Evolutionary conservation across 2,329 filamentous ascomycete genomes (phyloP).

Genomic region (Cladosporium austrohemisphaericum): DNA sequence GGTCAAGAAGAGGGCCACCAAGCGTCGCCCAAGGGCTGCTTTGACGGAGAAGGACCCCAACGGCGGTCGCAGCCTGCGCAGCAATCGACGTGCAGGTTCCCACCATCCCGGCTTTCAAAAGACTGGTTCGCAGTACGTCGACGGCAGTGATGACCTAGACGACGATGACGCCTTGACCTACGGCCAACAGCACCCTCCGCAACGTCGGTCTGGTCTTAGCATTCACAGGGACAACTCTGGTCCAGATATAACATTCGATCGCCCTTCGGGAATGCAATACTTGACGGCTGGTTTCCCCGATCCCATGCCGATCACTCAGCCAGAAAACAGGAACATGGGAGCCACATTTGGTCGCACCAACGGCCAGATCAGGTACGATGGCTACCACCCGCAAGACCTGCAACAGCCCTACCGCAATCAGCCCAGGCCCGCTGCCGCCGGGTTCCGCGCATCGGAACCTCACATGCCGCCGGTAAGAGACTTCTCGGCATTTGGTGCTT

Average conservation of each 20-base stretch:
- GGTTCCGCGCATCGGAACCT: conserved; percentile 1
- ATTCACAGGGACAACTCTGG: conserved; percentile 41
- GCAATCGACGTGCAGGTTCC: conserved; percentile 8
- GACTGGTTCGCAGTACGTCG: conserved; percentile 29
- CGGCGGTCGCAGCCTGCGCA: conserved; percentile 19
- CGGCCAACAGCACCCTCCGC: conserved; percentile 25
- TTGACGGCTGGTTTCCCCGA: conserved; percentile 20
- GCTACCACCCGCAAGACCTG: conserved; percentile 1
- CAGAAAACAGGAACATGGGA: neutral
- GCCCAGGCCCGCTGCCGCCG: neutral
- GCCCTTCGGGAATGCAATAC: conserved; percentile 19
- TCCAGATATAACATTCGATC: conserved; percentile 33
- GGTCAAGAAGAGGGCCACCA: conserved; percentile 17
- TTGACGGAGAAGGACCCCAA: conserved; percentile 28
- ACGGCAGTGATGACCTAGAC: conserved; percentile 25
- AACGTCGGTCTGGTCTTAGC: conserved; percentile 37
- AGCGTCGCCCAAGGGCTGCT: conserved; percentile 7
- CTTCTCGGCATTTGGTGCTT: conserved; percentile 10
- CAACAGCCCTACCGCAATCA: neutral
- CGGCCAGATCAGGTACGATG: conserved; percentile 1
- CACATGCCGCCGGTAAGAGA: neutral
- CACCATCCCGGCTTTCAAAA: conserved; percentile 16
- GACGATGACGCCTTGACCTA: conserved; percentile 33
- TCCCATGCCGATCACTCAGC: neutral
- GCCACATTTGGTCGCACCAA: neutral